Base-by-base conservation (phyloP, 306 rosid genomes). In the Rosa chinensis region DNA sequence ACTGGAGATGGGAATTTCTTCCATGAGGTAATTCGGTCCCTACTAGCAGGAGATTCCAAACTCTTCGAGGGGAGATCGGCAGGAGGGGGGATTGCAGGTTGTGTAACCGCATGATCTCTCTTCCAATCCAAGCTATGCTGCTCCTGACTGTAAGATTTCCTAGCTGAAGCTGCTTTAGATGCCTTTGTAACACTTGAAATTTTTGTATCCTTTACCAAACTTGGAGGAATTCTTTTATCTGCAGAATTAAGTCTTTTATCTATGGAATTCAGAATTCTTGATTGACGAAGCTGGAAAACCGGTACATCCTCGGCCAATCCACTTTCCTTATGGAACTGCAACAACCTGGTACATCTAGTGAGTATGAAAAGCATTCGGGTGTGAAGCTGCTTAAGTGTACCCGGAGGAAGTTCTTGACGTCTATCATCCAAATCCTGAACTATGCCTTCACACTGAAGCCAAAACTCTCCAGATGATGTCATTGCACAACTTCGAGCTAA, bases 351-450 rank as follows among this genome's bases (percentile, higher is more conserved):
- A 84, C 99, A 95, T 89, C 99, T 92, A 23, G 99, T 95, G 74
- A 95, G 94, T 88, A 93, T 95, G 87, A 95, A 95, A 76, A 95
- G 96, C 96, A 95, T 95, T 70, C 91, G 85, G 47, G 99, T 95
- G 78, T 93, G 98, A 82, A 95, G 99, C 84, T 90, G 96, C 89
- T 95, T 95, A 79, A 95, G 87, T 82, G 83, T 85, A 80, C 99
- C 99, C 5, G 94, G 97, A 66, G 97, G 92, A 73, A 85, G 93
- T 82, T 95, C 98, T 88, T 95, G 99, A 56, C 99, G 99, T 82
- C 91, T 91, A 86, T 95, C 99, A 85, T 95, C 99, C 89, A 95
- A 93, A 43, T 95, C 99, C 89, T 93, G 99, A 84, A 95, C 99
- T 83, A 93, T 91, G 84, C 98, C 80, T 88, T 95, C 99, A 87